Conservation (phyloP, 768 basidiomycete genomes). For the Gloeophyllum trabeum region DNA sequence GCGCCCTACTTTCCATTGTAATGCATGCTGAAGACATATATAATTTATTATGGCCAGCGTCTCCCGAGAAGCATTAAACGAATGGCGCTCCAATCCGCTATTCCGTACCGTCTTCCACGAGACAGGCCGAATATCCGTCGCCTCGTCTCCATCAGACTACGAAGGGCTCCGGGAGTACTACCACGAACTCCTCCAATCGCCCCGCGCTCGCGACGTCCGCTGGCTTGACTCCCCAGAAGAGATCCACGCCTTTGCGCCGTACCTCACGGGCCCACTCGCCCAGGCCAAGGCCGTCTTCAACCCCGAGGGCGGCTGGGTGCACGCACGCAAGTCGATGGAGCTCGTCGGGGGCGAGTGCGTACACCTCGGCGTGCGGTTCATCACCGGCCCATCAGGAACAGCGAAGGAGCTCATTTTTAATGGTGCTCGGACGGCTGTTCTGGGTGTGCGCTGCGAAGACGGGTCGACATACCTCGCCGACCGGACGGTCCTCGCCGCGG, state of each 20-base stretch:
- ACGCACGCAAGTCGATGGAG: not conserved
- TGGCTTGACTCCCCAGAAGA: not conserved
- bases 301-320: not conserved
- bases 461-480: not conserved
- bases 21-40: too few relatives aligned
- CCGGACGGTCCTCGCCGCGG: not conserved
- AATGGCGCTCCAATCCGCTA: constrained; percentile 15
- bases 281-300: not conserved
- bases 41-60: too few relatives aligned
- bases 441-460: not conserved
- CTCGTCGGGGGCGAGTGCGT: not conserved
- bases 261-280: not conserved
- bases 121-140: not conserved
- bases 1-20: too few relatives aligned
- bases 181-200: too few relatives aligned
- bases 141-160: too few relatives aligned
- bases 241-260: not conserved
- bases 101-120: not conserved
- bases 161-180: too few relatives aligned
- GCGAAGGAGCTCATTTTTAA: not conserved
- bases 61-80: constrained; percentile 21
- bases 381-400: not conserved
- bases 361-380: not conserved
- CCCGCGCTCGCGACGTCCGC: too few relatives aligned
- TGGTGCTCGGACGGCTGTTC: not conserved